These are phyloP conservation scores for Eucommia ulmoides DNA, from an alignment of 257 asterid genomes.

Conservation along the genomic window DNA sequence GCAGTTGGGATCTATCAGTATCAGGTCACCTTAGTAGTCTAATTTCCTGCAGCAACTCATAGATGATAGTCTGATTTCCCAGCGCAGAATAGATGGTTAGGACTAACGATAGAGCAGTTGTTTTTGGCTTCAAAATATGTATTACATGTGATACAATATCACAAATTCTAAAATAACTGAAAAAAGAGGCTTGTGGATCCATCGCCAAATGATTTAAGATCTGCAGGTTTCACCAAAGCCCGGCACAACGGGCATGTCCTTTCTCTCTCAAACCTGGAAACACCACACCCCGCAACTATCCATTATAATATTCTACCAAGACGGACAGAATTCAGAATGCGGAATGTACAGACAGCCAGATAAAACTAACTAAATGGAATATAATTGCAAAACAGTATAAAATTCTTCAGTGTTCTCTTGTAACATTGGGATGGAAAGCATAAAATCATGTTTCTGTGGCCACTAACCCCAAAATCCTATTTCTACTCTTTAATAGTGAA, in stretches of 20 bases:
- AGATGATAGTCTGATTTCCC: conserved; percentile 14
- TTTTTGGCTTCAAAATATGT: too few relatives aligned
- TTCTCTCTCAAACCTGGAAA: too few relatives aligned
- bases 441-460: too few relatives aligned
- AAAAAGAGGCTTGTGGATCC: conserved; percentile 9
- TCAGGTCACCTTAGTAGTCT: background rate
- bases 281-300: background rate
- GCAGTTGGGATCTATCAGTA: background rate
- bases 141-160: too few relatives aligned
- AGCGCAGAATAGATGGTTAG: conserved; percentile 16
- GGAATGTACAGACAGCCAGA: background rate
- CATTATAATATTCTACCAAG: background rate
- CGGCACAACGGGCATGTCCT: conserved; percentile 11
- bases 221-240: conserved; percentile 8
- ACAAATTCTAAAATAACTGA: conserved; percentile 4
- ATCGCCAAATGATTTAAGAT: conserved; percentile 8
- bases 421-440: background rate
- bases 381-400: background rate
- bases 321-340: background rate
- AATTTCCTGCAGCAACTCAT: conserved; percentile 1
- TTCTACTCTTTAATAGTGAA: too few relatives aligned
- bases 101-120: too few relatives aligned
- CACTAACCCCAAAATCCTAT: too few relatives aligned
- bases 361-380: conserved; percentile 1
- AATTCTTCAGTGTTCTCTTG: too few relatives aligned